Conservation (phyloP, 2,329 filamentous ascomycete species). For the Laburnicola sp. region DNA sequence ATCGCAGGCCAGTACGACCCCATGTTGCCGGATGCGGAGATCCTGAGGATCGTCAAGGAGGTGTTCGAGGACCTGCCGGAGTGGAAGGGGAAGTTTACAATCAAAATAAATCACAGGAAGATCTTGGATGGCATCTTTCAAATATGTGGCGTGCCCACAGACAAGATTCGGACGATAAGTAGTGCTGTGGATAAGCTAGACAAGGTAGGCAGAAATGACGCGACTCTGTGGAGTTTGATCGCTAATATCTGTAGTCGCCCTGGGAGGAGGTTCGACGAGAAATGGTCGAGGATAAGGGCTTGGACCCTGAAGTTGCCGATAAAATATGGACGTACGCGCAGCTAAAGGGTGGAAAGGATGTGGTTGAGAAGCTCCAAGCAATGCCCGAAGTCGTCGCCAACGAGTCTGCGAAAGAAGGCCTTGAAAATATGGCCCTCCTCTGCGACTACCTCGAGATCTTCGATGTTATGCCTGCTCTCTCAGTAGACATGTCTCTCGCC, state of each 20-base stretch:
- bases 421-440: conserved; percentile 78
- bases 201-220: conserved; percentile 59
- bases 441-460: conserved; percentile 83
- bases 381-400: conserved; percentile 72
- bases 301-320: conserved; percentile 76
- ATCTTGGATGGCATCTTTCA: conserved; percentile 91
- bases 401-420: conserved; percentile 73
- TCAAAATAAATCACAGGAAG: conserved; percentile 95
- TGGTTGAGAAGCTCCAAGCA: conserved; percentile 69
- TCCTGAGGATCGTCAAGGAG: conserved; percentile 80
- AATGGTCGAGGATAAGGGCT: conserved; percentile 90
- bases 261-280: conserved; percentile 90
- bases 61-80: conserved; percentile 76
- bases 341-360: conserved; percentile 72
- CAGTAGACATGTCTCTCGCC: conserved; percentile 87
- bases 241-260: conserved; percentile 51
- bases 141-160: conserved; percentile 82
- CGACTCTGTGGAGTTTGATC: background rate
- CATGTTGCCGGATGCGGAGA: conserved; percentile 91
- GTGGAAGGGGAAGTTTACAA: conserved; percentile 74
- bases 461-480: conserved; percentile 71
- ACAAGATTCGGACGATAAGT: conserved; percentile 86
- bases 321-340: conserved; percentile 85
- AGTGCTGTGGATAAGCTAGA: conserved; percentile 96
- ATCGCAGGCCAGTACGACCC: conserved; percentile 82